A percentile compares a stretch with the other conserved stretches of the same genome.
phyloP scores from a whole-genome alignment of 148 eudicot genomes.

The Persicaria maculosa region DNA sequence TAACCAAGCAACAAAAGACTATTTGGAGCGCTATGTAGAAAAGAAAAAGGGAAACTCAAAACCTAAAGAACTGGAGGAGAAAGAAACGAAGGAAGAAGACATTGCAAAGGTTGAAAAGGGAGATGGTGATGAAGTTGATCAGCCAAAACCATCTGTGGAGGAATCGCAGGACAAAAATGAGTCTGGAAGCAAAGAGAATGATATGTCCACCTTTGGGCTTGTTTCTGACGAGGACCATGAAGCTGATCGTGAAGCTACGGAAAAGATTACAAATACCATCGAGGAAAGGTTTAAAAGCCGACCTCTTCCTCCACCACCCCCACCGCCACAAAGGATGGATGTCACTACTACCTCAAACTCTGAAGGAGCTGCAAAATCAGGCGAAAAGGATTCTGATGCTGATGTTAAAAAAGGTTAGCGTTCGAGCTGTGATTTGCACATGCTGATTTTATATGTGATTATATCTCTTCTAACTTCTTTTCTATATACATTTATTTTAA shows the following conservation, averaged over 20 bases:
- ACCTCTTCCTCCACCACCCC: slow-evolving; percentile 70
- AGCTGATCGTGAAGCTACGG: slow-evolving; percentile 63
- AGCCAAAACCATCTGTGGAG: slow-evolving; percentile 40
- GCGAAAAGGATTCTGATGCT: slow-evolving; percentile 60
- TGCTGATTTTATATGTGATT: not conserved
- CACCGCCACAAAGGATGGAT: slow-evolving; percentile 30
- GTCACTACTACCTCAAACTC: slow-evolving; percentile 39
- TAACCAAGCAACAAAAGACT: slow-evolving; percentile 59
- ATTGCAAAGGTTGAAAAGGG: slow-evolving; percentile 25
- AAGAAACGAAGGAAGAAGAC: slow-evolving; percentile 45
- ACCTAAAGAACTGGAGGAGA: slow-evolving; percentile 38
- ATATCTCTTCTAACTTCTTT: not conserved
- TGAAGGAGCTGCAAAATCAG: slow-evolving; percentile 54
- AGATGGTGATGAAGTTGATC: slow-evolving; percentile 38
- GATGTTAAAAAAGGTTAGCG: slow-evolving; percentile 53
- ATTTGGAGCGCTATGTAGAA: slow-evolving; percentile 65
- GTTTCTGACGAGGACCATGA: slow-evolving; percentile 75
- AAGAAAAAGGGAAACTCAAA: slow-evolving; percentile 56
- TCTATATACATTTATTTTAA: slow-evolving; percentile 10
- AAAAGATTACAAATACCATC: slow-evolving; percentile 58
- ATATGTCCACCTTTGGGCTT: slow-evolving; percentile 55
- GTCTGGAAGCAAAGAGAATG: slow-evolving; percentile 47
- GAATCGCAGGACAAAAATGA: slow-evolving; percentile 50
- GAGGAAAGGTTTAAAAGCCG: slow-evolving; percentile 75
- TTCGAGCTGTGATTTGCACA: not conserved